These are phyloP conservation scores for Glycine soja DNA, from an alignment of 306 rosid species.

Conservation along the genomic window DNA sequence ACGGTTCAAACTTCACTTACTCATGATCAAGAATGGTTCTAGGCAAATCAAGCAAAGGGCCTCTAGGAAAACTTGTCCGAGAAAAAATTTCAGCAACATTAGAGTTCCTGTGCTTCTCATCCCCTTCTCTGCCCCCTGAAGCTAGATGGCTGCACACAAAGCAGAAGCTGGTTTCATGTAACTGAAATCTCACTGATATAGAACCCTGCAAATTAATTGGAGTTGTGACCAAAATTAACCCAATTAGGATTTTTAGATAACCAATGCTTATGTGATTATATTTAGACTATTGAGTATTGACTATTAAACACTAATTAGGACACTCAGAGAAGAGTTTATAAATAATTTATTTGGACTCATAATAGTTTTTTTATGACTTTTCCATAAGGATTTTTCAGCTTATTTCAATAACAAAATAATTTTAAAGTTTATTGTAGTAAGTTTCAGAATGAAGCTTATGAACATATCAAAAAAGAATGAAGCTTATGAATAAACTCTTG, in stretches of 20 bases:
- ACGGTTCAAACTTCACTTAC: conserved; percentile 59
- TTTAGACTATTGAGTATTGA: conserved; percentile 9
- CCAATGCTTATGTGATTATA: conserved; percentile 5
- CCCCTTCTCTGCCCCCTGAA: conserved; percentile 82
- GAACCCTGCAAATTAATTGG: conserved; percentile 72
- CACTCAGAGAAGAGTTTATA: background rate
- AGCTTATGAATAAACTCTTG: background rate
- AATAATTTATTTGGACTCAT: background rate
- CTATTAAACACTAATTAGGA: conserved; percentile 2
- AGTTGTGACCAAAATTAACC: background rate
- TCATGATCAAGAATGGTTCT: conserved; percentile 77
- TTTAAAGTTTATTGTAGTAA: background rate
- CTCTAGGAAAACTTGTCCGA: conserved; percentile 75
- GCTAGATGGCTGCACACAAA: conserved; percentile 91
- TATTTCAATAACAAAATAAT: background rate
- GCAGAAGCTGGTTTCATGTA: conserved; percentile 87
- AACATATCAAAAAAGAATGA: too few species aligned
- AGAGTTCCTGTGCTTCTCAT: conserved; percentile 75
- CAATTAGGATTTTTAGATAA: background rate
- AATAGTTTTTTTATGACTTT: background rate
- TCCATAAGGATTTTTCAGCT: background rate
- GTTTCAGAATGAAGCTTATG: background rate
- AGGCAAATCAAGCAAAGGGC: conserved; percentile 73
- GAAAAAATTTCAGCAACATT: conserved; percentile 75
- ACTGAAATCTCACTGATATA: conserved; percentile 77